These are phyloP conservation scores for Monosporascus cannonballus DNA, from an alignment of 2,329 filamentous ascomycete genomes.

Conservation along the genomic window DNA sequence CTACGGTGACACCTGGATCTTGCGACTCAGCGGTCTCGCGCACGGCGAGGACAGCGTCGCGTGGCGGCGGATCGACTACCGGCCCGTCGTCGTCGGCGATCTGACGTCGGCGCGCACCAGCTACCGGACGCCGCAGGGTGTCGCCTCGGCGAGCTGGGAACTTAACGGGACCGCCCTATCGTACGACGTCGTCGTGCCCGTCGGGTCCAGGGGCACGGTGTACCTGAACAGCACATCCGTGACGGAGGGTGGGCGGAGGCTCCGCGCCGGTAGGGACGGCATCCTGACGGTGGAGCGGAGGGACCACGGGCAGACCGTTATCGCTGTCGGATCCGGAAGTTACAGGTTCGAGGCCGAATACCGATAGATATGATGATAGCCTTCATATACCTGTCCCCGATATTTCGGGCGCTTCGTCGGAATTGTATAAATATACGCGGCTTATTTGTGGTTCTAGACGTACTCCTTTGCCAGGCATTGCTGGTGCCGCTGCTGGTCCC, in stretches of 20 bases:
- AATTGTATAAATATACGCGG: too few species aligned
- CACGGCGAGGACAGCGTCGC: neutral
- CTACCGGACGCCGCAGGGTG: slow-evolving; percentile 3
- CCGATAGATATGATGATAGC: too few species aligned
- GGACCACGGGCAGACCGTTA: neutral
- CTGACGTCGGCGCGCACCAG: slow-evolving; percentile 5
- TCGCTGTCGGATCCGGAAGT: slow-evolving; percentile 2
- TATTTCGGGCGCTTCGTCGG: too few species aligned
- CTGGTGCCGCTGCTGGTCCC: too few species aligned
- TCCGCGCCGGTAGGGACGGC: neutral
- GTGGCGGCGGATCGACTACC: slow-evolving; percentile 4
- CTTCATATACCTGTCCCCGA: too few species aligned
- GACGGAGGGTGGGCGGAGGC: neutral
- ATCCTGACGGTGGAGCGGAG: neutral
- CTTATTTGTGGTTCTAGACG: too few species aligned
- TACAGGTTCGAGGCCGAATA: slow-evolving; percentile 1
- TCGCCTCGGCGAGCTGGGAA: slow-evolving; percentile 3
- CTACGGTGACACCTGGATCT: slow-evolving; percentile 4
- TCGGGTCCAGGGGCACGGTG: slow-evolving; percentile 1
- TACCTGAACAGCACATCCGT: neutral
- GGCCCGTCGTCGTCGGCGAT: slow-evolving; percentile 4
- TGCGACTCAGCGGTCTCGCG: slow-evolving; percentile 2
- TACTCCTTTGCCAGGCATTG: too few species aligned
- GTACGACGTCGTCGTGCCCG: slow-evolving; percentile 4
- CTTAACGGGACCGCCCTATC: neutral